Evolutionary conservation across 1,139 yeast genomes (phyloP).

Genomic region (Candida smagusa): DNA sequence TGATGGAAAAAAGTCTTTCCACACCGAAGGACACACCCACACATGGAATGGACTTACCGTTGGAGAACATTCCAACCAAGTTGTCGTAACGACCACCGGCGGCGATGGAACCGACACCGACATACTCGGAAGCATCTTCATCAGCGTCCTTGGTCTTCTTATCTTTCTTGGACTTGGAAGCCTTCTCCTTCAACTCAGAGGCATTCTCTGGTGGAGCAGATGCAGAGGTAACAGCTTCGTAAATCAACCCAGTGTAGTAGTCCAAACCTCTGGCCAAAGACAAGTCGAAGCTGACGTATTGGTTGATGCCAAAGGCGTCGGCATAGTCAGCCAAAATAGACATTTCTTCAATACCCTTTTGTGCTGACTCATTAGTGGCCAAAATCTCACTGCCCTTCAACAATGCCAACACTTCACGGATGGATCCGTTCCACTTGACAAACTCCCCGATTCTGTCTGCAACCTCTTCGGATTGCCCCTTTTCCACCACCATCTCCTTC

Average conservation of each 20-base stretch:
- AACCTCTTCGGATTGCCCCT: conserved; percentile 83
- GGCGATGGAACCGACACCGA: conserved; percentile 97
- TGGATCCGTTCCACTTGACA: conserved; percentile 77
- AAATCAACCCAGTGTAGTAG: conserved; percentile 93
- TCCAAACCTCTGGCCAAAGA: conserved; percentile 97
- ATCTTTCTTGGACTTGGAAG: conserved; percentile 35
- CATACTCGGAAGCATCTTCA: conserved; percentile 94
- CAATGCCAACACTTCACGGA: conserved; percentile 60
- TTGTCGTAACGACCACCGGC: conserved; percentile 99
- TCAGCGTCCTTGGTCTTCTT: conserved; percentile 80
- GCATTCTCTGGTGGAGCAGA: conserved; percentile 92
- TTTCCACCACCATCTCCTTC: conserved; percentile 87
- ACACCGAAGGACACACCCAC: conserved; percentile 97
- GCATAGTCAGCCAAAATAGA: conserved; percentile 67
- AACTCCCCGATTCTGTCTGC: conserved; percentile 92
- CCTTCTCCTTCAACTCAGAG: conserved; percentile 56
- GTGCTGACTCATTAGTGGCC: conserved; percentile 64
- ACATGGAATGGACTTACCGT: conserved; percentile 92
- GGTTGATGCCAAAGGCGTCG: conserved; percentile 70
- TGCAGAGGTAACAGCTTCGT: conserved; percentile 91
- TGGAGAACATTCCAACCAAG: conserved; percentile 94
- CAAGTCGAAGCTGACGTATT: conserved; percentile 76
- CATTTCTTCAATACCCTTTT: conserved; percentile 81
- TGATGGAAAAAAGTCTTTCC: conserved; percentile 86
- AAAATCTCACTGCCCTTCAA: conserved; percentile 59